Evolutionary conservation across 306 rosid genomes (phyloP).

Genomic region (Biancaea sappan): DNA sequence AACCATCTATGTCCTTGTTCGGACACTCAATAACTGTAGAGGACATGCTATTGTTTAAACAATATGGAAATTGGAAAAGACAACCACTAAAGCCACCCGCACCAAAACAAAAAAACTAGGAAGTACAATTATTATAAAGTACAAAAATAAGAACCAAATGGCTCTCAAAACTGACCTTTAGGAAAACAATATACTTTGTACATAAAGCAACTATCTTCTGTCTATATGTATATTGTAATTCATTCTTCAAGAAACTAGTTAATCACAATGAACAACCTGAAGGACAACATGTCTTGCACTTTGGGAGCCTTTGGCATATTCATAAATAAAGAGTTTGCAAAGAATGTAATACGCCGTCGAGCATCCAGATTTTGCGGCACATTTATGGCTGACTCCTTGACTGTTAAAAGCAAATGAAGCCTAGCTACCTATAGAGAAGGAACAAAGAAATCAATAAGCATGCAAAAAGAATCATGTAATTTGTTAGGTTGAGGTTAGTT

Average conservation of each 20-base stretch:
- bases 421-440: constrained; percentile 65
- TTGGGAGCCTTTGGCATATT: constrained; percentile 91
- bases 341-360: constrained; percentile 97
- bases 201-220: background rate
- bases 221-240: background rate
- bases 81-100: background rate
- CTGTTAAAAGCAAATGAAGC: constrained; percentile 90
- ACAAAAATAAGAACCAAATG: background rate
- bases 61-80: background rate
- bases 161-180: background rate
- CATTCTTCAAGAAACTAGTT: constrained; percentile 8
- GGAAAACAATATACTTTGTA: background rate
- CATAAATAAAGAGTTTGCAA: constrained; percentile 97
- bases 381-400: constrained; percentile 95
- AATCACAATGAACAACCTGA: constrained; percentile 65
- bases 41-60: background rate
- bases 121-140: background rate
- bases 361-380: constrained; percentile 97
- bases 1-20: constrained; percentile 3
- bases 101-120: background rate
- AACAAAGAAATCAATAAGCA: constrained; percentile 37
- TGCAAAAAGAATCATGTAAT: constrained; percentile 20
- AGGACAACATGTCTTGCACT: constrained; percentile 90
- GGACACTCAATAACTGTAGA: constrained; percentile 8
- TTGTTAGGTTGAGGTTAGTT: background rate